Percentiles rank a stretch among this genome's conserved stretches.
These are phyloP conservation scores for Blastobotrys peoriensis DNA, from an alignment of 805 yeast species.

Conservation along the genomic window DNA sequence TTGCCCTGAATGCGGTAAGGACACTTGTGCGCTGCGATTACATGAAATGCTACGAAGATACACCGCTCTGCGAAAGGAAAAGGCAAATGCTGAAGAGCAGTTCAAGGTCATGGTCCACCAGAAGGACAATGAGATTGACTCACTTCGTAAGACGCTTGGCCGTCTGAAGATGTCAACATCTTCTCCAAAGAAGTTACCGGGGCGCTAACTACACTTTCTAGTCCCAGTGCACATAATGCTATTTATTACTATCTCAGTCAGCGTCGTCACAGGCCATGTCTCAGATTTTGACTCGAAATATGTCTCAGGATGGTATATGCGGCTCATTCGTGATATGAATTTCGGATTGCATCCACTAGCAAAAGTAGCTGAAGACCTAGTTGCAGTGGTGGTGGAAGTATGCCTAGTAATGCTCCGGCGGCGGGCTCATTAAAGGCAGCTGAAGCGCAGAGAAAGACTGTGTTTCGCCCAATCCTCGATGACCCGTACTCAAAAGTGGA, in stretches of 20 bases:
- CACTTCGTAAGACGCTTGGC: background rate
- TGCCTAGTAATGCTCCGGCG: no score
- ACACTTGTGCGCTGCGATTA: background rate
- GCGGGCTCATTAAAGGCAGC: slow-evolving; percentile 8
- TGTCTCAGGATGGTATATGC: no score
- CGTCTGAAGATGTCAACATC: background rate
- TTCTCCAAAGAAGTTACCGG: background rate
- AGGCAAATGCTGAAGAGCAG: background rate
- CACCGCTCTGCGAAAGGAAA: background rate
- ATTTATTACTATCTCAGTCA: no score
- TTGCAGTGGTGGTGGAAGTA: no score
- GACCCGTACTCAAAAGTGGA: slow-evolving; percentile 20
- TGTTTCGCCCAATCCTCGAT: slow-evolving; percentile 24
- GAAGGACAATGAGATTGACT: background rate
- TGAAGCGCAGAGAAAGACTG: slow-evolving; percentile 16
- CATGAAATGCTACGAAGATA: background rate
- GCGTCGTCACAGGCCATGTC: no score
- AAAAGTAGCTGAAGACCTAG: no score
- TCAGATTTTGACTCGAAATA: no score
- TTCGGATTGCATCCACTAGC: no score
- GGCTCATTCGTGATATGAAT: no score
- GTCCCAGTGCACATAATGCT: no score
- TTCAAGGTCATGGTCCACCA: background rate
- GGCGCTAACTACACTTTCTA: no score
- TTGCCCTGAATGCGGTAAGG: background rate